Evolutionary conservation across 2,329 filamentous ascomycete genomes (phyloP), one percentile per base, ranked within the genome.

Genomic region (Pseudonectria foliicola): DNA sequence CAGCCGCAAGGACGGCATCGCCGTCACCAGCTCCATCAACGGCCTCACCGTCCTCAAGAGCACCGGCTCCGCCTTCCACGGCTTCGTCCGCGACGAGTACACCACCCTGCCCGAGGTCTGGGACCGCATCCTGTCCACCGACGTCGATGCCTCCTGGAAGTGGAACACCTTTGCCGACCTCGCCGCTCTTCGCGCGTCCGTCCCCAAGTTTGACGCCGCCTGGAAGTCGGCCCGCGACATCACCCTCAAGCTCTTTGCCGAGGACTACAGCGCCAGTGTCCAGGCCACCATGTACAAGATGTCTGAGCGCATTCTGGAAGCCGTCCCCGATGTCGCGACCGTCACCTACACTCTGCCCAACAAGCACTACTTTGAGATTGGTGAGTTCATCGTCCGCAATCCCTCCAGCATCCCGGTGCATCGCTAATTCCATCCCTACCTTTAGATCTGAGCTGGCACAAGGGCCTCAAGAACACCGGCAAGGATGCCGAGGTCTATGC

Each of bases 271-370:
- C 53, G 85, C 92, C 30, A 94, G 86, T 52, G 92, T 98, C 15
- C 92, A 98, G 67, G 82, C 81, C 52, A 96, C 90, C 42, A 96
- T 98, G 92, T 98, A 95, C 71, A 93, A 95, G 71, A 98, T 98
- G 90, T 80, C 77, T 52, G 83, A 90, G 61, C 70, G 82, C 60
- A 95, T 98, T 48, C 70, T 98, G 34, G 82, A 75, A 7, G 77
- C 71, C 14, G 84, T 80, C 15, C 82, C 87, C 11, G 70, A 80
- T 44, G 75, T 88, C 14, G 75, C 82, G 29, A 70, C 73, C 14
- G 85, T 92, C 27, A 76, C 82, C 51, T 96, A 95, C 59, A 72
- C 82, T 7, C 71, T 98, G 54, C 92, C 92, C 10, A 98, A 98
- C 71, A 96, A 95, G 70, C 92, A 98, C 66, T 96, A 95, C 68